A percentile compares a stretch with the other conserved stretches of the same genome.
These are phyloP conservation scores for Trypanosoma lewisi DNA, from an alignment of 208 protist species.

Conservation along the genomic window DNA sequence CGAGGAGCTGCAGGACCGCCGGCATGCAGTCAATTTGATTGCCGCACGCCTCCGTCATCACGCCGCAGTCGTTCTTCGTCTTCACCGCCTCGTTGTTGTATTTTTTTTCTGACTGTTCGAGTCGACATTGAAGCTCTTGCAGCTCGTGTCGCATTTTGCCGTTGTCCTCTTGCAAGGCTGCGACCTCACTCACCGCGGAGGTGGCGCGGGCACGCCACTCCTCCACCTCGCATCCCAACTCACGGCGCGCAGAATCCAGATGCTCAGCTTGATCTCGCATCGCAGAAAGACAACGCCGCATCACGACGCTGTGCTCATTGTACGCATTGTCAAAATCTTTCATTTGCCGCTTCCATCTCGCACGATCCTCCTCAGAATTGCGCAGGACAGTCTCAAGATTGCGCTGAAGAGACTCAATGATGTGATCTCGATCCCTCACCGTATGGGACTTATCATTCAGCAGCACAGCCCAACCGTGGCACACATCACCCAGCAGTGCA, in stretches of 20 bases:
- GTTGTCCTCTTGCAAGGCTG: conserved; percentile 17
- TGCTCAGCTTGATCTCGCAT: conserved; percentile 13
- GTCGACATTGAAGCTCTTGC: neutral
- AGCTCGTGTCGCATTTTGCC: neutral
- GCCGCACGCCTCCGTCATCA: conserved; percentile 9
- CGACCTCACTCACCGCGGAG: conserved; percentile 1
- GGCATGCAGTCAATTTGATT: neutral
- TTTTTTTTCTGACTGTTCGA: conserved; percentile 9
- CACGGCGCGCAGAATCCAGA: conserved; percentile 14
- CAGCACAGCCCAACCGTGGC: conserved; percentile 1
- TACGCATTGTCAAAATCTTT: conserved; percentile 10
- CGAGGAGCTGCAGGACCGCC: neutral
- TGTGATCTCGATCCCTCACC: conserved; percentile 5
- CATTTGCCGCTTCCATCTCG: neutral
- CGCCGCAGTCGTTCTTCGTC: neutral
- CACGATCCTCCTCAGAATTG: conserved; percentile 15
- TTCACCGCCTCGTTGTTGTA: conserved; percentile 16
- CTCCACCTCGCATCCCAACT: conserved; percentile 10
- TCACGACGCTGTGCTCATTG: conserved; percentile 12
- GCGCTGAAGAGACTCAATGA: conserved; percentile 21
- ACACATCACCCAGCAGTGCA: conserved; percentile 7
- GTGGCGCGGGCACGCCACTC: conserved; percentile 14
- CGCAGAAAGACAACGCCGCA: conserved; percentile 14
- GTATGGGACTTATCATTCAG: conserved; percentile 14
- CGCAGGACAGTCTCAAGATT: conserved; percentile 10